phyloP scores from a whole-genome alignment of 2,329 filamentous ascomycete species.

The Calonectria leucothoes region DNA sequence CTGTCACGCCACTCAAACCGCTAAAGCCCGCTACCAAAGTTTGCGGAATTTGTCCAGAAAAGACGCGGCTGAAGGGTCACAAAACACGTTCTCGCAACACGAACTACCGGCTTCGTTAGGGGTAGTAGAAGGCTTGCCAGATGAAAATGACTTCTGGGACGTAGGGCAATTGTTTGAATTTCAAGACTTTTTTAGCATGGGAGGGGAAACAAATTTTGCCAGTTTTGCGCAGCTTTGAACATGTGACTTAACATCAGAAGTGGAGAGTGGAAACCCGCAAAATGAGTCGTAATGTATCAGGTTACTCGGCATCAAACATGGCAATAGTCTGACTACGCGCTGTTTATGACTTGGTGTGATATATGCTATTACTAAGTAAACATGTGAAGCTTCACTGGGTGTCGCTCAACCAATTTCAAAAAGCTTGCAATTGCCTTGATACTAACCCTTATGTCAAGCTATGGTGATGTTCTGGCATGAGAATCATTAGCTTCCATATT shows the following conservation, averaged over 20 bases:
- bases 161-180: not conserved
- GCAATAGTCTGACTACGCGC: too few relatives aligned
- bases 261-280: not conserved
- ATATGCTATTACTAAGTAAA: too few relatives aligned
- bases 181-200: not conserved
- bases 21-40: not conserved
- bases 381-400: too few relatives aligned
- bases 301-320: too few relatives aligned
- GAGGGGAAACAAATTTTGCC: not conserved
- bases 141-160: not conserved
- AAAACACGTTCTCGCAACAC: not conserved
- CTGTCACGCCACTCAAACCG: not conserved
- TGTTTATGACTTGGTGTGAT: too few relatives aligned
- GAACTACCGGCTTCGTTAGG: not conserved
- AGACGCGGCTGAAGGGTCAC: too few relatives aligned
- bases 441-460: too few relatives aligned
- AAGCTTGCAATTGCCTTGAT: too few relatives aligned
- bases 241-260: not conserved
- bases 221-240: not conserved
- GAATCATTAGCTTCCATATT: too few relatives aligned
- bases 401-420: too few relatives aligned
- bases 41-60: not conserved
- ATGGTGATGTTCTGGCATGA: too few relatives aligned
- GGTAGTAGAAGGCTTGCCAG: not conserved
- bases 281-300: not conserved